Percentiles rank a stretch among this genome's conserved stretches.
phyloP scores from a whole-genome alignment of 2,329 filamentous ascomycete species.

The Cytospora mali region DNA sequence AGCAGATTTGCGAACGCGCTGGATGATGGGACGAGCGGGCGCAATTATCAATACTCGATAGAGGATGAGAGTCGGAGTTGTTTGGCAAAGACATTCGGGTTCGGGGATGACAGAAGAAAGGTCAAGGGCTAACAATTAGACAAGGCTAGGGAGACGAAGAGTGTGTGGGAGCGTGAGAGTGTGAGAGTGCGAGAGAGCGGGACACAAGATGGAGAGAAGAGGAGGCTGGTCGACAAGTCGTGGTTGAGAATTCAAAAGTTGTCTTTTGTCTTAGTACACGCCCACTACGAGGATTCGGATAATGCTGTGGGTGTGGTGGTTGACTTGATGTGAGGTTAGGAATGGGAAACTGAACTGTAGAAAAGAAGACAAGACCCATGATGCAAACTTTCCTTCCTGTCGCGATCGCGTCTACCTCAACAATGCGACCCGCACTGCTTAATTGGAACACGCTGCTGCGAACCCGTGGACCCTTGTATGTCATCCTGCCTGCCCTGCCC shows the following conservation, averaged over 20 bases:
- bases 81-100: slow-evolving; percentile 20
- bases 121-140: neutral
- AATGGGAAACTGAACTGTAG: neutral
- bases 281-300: too few relatives aligned
- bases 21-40: slow-evolving; percentile 3
- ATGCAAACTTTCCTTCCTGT: slow-evolving; percentile 16
- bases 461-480: neutral
- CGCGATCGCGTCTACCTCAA: slow-evolving; percentile 18
- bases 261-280: neutral
- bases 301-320: too few relatives aligned
- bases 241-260: too few relatives aligned
- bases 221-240: neutral
- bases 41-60: slow-evolving; percentile 15
- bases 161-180: too few relatives aligned
- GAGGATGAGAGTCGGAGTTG: slow-evolving; percentile 1
- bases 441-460: neutral
- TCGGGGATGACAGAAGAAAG: neutral
- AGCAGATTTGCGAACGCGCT: neutral
- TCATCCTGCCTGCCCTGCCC: neutral
- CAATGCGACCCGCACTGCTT: neutral
- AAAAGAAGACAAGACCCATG: slow-evolving; percentile 10
- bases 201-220: too few relatives aligned
- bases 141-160: slow-evolving; percentile 1
- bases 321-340: neutral
- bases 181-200: too few relatives aligned